Evolutionary conservation across 2,329 filamentous ascomycete genomes (phyloP), one percentile per base, ranked within the genome.

Genomic region (Sclerotinia nivalis): DNA sequence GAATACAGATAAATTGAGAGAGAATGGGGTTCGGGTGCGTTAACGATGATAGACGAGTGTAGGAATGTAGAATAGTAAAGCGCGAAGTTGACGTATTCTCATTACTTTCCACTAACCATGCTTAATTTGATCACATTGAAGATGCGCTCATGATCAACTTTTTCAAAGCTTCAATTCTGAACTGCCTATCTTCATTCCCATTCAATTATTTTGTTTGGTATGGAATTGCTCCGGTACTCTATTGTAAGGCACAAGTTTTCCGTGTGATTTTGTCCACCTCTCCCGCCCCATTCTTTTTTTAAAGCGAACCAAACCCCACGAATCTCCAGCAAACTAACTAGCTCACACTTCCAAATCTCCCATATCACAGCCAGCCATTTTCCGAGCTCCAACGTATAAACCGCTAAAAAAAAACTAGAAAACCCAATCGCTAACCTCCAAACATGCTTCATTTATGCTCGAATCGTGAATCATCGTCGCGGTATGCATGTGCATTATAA

Each of bases 1-100:
- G 89, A 97, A 81, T 99, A 98, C 88, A 89, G 89, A 86, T 97
- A 95, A 72, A 67, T 45, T 22, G 47, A 64, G 13, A 43, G 34
- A 34, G 61, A 40, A 40, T 15, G 47, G n/a, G 13, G 49, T n/a
- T 28, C 9, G 34, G 45, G 12, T 37, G 55, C 18, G n/a, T n/a
- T 43, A 22, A 28, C 22, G 15, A 34, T 34, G 43, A 25, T 55
- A 45, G 52, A 50, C 52, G 50, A 47, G 22, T 28, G 22, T 28
- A 49, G 66, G 54, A 34, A 50, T 49, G 66, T 68, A 65, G 61
- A 65, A 54, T 52, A 65, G 61, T 28, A 65, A n/a, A 40, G 61
- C 61, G 61, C 47, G 61, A 65, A 65, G 61, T 65, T 65, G 61
- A 52, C 61, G 40, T 64, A 37, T 52, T 40, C 47, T 43, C 61